Conservation (phyloP, 148 eudicot species). For the Suaeda aralocaspica region DNA sequence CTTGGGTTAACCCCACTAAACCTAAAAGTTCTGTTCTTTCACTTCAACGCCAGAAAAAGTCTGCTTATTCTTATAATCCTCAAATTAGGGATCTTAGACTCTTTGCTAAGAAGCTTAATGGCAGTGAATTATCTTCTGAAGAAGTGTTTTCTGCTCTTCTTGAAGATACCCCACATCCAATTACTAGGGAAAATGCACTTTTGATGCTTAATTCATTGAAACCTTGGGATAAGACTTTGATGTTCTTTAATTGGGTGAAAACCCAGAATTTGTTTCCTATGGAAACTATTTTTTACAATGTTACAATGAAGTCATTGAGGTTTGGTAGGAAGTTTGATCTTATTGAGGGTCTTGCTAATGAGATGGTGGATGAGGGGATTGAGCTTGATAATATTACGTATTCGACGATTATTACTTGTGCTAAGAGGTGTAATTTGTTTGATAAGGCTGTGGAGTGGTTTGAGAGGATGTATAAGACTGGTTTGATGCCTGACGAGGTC, state of each 20-base stretch:
- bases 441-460: constrained; percentile 98
- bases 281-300: constrained; percentile 91
- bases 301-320: constrained; percentile 86
- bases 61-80: constrained; percentile 51
- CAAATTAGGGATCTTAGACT: constrained; percentile 67
- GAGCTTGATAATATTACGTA: constrained; percentile 88
- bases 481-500: constrained; percentile 96
- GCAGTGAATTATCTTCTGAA: constrained; percentile 36
- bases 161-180: constrained; percentile 51
- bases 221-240: constrained; percentile 69
- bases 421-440: constrained; percentile 67
- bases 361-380: constrained; percentile 65
- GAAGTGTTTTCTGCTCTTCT: constrained; percentile 44
- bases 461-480: constrained; percentile 96
- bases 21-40: constrained; percentile 65
- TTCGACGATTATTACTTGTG: constrained; percentile 92
- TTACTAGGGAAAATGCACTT: constrained; percentile 63
- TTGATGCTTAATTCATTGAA: constrained; percentile 65
- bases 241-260: constrained; percentile 86
- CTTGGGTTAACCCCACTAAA: constrained; percentile 85
- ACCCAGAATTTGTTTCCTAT: constrained; percentile 63
- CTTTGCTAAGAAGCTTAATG: constrained; percentile 64
- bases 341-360: constrained; percentile 71
- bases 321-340: constrained; percentile 82
- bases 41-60: constrained; percentile 61